A percentile compares a stretch with the other conserved stretches of the same genome.
These are phyloP conservation scores for Aristolochia californica DNA, from an alignment of 164 flowering plant genomes.

Conservation along the genomic window DNA sequence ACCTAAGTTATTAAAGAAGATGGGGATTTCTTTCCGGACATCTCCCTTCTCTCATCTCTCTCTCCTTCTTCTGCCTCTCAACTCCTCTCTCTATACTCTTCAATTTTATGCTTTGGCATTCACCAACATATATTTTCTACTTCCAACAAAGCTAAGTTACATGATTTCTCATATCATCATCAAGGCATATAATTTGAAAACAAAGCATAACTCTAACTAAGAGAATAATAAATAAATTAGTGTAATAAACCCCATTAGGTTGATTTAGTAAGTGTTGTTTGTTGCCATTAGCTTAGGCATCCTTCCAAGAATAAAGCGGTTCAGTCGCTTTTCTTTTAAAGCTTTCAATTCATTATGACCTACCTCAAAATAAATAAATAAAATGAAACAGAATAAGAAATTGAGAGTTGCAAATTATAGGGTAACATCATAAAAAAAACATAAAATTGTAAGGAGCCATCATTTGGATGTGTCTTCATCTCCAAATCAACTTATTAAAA, in stretches of 20 bases:
- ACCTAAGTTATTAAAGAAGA: too few relatives aligned
- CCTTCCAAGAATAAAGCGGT: constrained; percentile 88
- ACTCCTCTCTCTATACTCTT: too few relatives aligned
- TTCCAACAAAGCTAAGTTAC: too few relatives aligned
- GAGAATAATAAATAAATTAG: background rate
- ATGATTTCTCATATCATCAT: too few relatives aligned
- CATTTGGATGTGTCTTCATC: background rate
- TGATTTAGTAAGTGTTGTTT: background rate
- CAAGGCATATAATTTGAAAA: too few relatives aligned
- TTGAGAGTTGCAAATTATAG: background rate
- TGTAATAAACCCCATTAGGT: background rate
- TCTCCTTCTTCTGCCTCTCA: too few relatives aligned
- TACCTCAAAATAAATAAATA: constrained; percentile 31
- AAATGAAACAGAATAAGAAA: constrained; percentile 14
- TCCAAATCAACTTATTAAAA: constrained; percentile 48
- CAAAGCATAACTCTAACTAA: too few relatives aligned
- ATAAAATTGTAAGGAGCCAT: background rate
- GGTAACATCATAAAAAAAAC: too few relatives aligned
- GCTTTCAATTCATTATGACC: constrained; percentile 81
- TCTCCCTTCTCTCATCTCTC: too few relatives aligned
- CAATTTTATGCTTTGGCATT: too few relatives aligned
- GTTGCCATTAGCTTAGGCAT: constrained; percentile 78
- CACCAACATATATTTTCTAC: too few relatives aligned
- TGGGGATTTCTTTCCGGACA: too few relatives aligned
- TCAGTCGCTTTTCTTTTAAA: constrained; percentile 51